Conservation (phyloP, 805 yeast species). For the Novakomyces olei region DNA sequence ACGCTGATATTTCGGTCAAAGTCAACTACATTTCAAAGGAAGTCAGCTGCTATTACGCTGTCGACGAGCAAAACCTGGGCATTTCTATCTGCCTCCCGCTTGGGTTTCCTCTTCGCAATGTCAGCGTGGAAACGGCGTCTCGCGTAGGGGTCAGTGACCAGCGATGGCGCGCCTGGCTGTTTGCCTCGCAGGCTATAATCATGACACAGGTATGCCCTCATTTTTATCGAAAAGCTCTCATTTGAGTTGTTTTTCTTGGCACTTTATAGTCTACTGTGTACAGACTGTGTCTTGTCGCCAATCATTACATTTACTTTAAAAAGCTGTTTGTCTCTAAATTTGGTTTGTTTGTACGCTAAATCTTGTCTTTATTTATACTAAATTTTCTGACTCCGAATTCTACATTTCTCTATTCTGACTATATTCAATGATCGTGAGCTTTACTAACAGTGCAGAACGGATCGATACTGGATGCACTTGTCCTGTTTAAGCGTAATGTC, state of each 20-base stretch:
- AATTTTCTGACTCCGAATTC: too few species aligned
- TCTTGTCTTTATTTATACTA: too few species aligned
- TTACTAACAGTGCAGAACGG: slow-evolving; percentile 18
- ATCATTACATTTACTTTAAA: neutral
- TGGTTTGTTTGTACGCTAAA: too few species aligned
- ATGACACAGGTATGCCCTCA: slow-evolving; percentile 29
- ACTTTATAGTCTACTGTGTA: too few species aligned
- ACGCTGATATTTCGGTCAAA: slow-evolving; percentile 10
- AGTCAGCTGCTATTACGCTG: slow-evolving; percentile 45
- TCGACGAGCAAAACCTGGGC: slow-evolving; percentile 75
- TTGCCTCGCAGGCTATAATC: slow-evolving; percentile 70
- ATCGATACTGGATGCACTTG: slow-evolving; percentile 38
- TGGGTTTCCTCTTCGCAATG: slow-evolving; percentile 55
- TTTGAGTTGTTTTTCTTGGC: too few species aligned
- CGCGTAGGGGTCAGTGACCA: slow-evolving; percentile 76
- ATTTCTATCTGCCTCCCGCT: slow-evolving; percentile 52
- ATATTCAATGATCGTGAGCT: neutral
- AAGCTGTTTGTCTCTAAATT: too few species aligned
- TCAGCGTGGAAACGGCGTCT: slow-evolving; percentile 52
- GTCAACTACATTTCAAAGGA: slow-evolving; percentile 42
- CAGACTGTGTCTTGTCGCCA: neutral
- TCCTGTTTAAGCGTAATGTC: slow-evolving; percentile 50
- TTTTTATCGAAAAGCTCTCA: too few species aligned
- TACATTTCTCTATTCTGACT: slow-evolving; percentile 31
- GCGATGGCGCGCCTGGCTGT: slow-evolving; percentile 86